Evolutionary conservation across 1,139 yeast species (phyloP), one percentile per base, ranked within the genome.

Genomic region (Lodderomyces beijingensis): DNA sequence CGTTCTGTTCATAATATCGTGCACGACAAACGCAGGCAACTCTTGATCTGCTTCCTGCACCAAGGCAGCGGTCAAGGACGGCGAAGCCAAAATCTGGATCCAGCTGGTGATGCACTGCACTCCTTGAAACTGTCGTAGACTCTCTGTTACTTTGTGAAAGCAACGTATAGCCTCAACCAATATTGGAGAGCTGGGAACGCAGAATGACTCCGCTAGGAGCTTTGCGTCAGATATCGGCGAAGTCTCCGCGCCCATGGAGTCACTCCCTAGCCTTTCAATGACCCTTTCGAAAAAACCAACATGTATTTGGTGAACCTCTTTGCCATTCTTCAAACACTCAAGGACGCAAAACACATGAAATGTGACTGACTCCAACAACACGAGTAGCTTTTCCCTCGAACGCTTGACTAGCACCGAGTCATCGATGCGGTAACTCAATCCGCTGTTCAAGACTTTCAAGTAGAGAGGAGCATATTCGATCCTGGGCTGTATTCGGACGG

Each of bases 21-120:
- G 45, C 4, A 59, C 37, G 2, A 68, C 51, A 41, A 59, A 62
- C 2, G 62, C 50, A 0, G 74, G 74, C 13, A 65, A 60, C n/a
- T 52, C 44, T 0, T 7, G 10, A 10, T 52, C 40, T 1, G 53
- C 39, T 13, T 67, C 45, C 3, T 50, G 40, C 4, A 43, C 34
- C 39, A 70, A 63, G 14, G 68, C 57, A 4, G 43, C 44, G 4
- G 49, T 39, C 5, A 66, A 49, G 15, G 48, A 47, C 0, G 57
- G 43, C 1, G 68, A 46, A 3, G 44, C 31, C 2, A 64, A 37
- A 1, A 63, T 54, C 4, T 40, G 37, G 0, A 62, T 44, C 71
- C 72, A 65, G 3, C 45, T 39, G 5, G 36, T 17, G 11, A 57
- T 36, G 25, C 53, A 55, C 5, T 37, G 31, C 3, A 37, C 32